These are phyloP conservation scores for Eurotiales sp. DNA, from an alignment of 2,329 filamentous ascomycete species.

Conservation along the genomic window DNA sequence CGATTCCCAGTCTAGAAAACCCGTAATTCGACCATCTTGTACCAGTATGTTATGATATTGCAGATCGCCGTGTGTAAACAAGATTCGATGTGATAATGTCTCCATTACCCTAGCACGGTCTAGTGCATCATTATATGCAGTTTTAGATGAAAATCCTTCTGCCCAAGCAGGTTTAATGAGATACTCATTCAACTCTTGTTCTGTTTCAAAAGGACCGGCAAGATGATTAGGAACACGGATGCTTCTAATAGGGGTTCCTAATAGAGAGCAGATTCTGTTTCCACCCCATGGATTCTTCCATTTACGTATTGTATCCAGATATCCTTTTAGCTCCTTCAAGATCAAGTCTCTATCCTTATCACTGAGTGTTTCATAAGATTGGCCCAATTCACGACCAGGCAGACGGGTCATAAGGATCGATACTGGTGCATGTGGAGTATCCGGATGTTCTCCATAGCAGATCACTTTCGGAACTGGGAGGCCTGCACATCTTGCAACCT, in stretches of 20 bases:
- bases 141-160: conserved; percentile 17
- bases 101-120: conserved; percentile 18
- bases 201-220: conserved; percentile 13
- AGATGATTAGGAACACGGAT: conserved; percentile 25
- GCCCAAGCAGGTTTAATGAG: conserved; percentile 16
- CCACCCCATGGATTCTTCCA: conserved; percentile 26
- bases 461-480: conserved; percentile 32
- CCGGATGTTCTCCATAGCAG: conserved; percentile 31
- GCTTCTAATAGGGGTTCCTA: conserved; percentile 26
- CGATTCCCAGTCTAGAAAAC: conserved; percentile 39
- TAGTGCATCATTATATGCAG: conserved; percentile 18
- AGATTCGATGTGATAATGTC: conserved; percentile 17
- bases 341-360: conserved; percentile 24
- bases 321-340: conserved; percentile 28
- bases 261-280: conserved; percentile 26
- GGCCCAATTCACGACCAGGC: conserved; percentile 31
- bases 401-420: conserved; percentile 39
- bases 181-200: conserved; percentile 23
- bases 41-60: conserved; percentile 31
- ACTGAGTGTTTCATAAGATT: conserved; percentile 28
- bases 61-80: conserved; percentile 30
- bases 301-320: conserved; percentile 28
- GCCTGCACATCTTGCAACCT: conserved; percentile 28
- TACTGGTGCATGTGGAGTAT: conserved; percentile 27
- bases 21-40: conserved; percentile 20